Percentiles rank a stretch among this genome's conserved stretches.
Conservation (phyloP, 768 basidiomycete species). For the Cyathus striatus region DNA sequence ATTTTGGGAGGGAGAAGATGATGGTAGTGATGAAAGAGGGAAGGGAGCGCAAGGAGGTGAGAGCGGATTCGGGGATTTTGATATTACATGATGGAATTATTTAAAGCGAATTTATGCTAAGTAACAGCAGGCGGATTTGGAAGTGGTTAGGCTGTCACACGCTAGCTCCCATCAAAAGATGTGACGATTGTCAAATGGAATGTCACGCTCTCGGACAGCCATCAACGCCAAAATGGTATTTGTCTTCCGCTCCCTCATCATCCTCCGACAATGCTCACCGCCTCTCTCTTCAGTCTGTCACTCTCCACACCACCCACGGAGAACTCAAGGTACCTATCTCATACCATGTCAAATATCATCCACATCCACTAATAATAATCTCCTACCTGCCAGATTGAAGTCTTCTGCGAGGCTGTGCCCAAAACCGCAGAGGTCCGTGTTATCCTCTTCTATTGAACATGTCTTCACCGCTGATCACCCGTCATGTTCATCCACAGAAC, state of each 20-base stretch:
- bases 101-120: too few relatives aligned
- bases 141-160: too few relatives aligned
- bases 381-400: conserved; percentile 69
- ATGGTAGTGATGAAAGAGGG: conserved; percentile 23
- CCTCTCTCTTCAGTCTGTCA: conserved; percentile 67
- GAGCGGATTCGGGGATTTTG: conserved; percentile 6
- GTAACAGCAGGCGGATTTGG: too few relatives aligned
- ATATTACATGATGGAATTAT: too few relatives aligned
- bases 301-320: conserved; percentile 89
- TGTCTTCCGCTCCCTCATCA: conserved; percentile 16
- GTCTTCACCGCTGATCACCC: too few relatives aligned
- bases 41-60: conserved; percentile 13
- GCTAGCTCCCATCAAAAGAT: too few relatives aligned
- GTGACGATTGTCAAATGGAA: too few relatives aligned
- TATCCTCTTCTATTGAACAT: too few relatives aligned
- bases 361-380: not conserved
- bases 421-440: conserved; percentile 81
- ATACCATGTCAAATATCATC: not conserved
- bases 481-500: too few relatives aligned
- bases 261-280: conserved; percentile 11
- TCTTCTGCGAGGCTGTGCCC: conserved; percentile 97
- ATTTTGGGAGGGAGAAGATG: conserved; percentile 30
- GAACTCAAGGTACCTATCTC: conserved; percentile 73
- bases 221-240: too few relatives aligned
- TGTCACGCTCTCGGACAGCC: too few relatives aligned